Evolutionary conservation across 1,139 yeast species (phyloP).

Genomic region (Suhomyces wounanorum): DNA sequence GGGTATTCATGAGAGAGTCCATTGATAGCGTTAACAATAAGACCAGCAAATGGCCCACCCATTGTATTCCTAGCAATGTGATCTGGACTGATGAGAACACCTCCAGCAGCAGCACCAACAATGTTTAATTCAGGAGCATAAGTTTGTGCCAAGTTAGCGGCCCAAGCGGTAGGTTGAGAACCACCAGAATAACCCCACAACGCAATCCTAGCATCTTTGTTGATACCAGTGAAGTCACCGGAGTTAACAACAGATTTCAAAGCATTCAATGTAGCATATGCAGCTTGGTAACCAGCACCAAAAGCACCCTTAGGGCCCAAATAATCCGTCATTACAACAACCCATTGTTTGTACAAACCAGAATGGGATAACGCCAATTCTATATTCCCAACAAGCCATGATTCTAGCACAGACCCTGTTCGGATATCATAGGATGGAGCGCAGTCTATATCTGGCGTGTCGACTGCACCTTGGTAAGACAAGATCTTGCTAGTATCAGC

Average conservation of each 20-base stretch:
- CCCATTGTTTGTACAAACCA: conserved; percentile 32
- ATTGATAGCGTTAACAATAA: conserved; percentile 26
- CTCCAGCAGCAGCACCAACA: conserved; percentile 37
- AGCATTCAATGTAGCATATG: conserved; percentile 31
- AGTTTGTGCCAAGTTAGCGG: conserved; percentile 32
- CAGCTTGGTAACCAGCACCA: conserved; percentile 33
- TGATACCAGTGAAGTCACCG: conserved; percentile 26
- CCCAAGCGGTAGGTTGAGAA: conserved; percentile 39
- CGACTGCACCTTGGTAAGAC: conserved; percentile 39
- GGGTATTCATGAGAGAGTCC: conserved; percentile 35
- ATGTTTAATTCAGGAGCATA: conserved; percentile 37
- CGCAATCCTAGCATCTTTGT: conserved; percentile 26
- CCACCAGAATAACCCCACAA: conserved; percentile 45
- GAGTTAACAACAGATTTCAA: conserved; percentile 28
- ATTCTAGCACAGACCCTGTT: conserved; percentile 20
- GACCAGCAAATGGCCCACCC: conserved; percentile 30
- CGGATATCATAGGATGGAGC: conserved; percentile 34
- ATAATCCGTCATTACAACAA: conserved; percentile 36
- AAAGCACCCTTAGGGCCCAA: conserved; percentile 33
- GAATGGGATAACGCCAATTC: conserved; percentile 15
- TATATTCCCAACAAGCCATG: conserved; percentile 6
- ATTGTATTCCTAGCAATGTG: conserved; percentile 24
- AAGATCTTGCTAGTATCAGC: conserved; percentile 31
- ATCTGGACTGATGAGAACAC: conserved; percentile 30
- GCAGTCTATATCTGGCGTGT: conserved; percentile 31